Evolutionary conservation across 1,284 basidiomycete species (phyloP), one percentile per base, ranked within the genome.

Genomic region (Coriolopsis trogii): DNA sequence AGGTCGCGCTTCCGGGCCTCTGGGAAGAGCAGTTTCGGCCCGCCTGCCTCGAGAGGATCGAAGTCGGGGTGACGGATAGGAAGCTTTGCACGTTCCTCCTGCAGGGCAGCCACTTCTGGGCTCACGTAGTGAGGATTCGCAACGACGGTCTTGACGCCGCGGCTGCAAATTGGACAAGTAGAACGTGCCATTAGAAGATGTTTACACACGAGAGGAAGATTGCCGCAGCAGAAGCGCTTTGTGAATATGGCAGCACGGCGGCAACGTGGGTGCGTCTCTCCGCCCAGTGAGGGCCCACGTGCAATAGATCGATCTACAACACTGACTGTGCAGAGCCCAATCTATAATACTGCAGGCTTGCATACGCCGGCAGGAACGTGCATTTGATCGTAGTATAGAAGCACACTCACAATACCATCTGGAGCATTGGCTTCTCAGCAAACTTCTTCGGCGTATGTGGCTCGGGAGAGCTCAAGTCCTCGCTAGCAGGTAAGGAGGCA

Each of bases 361-460:
- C n/a, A n/a, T n/a, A n/a, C n/a, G n/a, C n/a, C n/a, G n/a, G n/a
- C n/a, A n/a, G n/a, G n/a, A n/a, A n/a, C n/a, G n/a, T n/a, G n/a
- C n/a, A n/a, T n/a, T n/a, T n/a, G n/a, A n/a, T n/a, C n/a, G n/a
- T 6, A 26, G 41, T 7, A 30, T 23, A 25, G 21, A 51, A 44
- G 39, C n/a, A n/a, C n/a, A 78, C 81, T 49, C 64, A 84, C 82
- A 82, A 84, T 50, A 85, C 80, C 61, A 79, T 82, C 38, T 76
- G 74, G 20, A 84, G 62, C 8, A 73, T 80, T 0, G 79, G 79
- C 55, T 72, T 73, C 62, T 83, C 80, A 20, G 67, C 64, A n/a
- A 65, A 65, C 15, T 51, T 55, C 54, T 55, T 44, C 1, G 63
- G 64, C 3, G 60, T 61, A 13, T 34, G 55, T 9, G 62, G 61